A percentile compares a stretch with the other conserved stretches of the same genome.
Evolutionary conservation across 1,284 basidiomycete species (phyloP).

Genomic region (Ganoderma sp.): DNA sequence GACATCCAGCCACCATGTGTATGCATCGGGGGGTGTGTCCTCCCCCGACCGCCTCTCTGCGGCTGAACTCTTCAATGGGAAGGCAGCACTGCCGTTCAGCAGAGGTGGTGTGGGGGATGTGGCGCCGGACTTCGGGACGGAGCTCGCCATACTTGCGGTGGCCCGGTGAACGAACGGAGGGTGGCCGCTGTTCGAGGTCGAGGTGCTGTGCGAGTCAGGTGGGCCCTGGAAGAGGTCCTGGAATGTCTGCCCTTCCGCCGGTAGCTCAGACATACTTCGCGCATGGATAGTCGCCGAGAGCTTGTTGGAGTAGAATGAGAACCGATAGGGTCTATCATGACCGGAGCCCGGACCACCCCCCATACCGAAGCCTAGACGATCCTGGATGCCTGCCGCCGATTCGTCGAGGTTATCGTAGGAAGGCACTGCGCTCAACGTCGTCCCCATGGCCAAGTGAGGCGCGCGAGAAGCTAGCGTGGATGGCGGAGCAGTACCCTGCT

Average conservation of each 20-base stretch:
- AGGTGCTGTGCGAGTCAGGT: slow-evolving; percentile 21
- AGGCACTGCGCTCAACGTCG: slow-evolving; percentile 42
- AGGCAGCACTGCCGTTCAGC: slow-evolving; percentile 31
- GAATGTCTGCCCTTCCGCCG: slow-evolving; percentile 92
- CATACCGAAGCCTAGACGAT: slow-evolving; percentile 16
- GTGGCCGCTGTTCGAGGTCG: slow-evolving; percentile 23
- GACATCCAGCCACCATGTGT: slow-evolving; percentile 98
- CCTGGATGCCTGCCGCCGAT: slow-evolving; percentile 20
- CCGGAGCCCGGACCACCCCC: slow-evolving; percentile 46
- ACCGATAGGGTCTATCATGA: slow-evolving; percentile 92
- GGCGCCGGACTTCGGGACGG: slow-evolving; percentile 23
- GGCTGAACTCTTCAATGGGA: neutral
- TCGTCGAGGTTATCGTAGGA: slow-evolving; percentile 42
- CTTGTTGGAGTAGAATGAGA: slow-evolving; percentile 98
- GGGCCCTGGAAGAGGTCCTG: slow-evolving; percentile 86
- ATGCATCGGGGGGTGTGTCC: slow-evolving; percentile 28
- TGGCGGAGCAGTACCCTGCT: slow-evolving; percentile 58
- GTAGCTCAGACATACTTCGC: slow-evolving; percentile 89
- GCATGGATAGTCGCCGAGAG: slow-evolving; percentile 95
- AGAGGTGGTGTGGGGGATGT: slow-evolving; percentile 25
- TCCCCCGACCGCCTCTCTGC: slow-evolving; percentile 30
- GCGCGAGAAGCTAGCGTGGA: slow-evolving; percentile 49
- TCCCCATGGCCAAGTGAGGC: slow-evolving; percentile 36
- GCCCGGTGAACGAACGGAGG: slow-evolving; percentile 27
- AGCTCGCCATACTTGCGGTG: slow-evolving; percentile 19